A percentile compares a stretch with the other conserved stretches of the same genome.
Evolutionary conservation across 768 basidiomycete species (phyloP).

Genomic region (Boletus subcaerulescens): DNA sequence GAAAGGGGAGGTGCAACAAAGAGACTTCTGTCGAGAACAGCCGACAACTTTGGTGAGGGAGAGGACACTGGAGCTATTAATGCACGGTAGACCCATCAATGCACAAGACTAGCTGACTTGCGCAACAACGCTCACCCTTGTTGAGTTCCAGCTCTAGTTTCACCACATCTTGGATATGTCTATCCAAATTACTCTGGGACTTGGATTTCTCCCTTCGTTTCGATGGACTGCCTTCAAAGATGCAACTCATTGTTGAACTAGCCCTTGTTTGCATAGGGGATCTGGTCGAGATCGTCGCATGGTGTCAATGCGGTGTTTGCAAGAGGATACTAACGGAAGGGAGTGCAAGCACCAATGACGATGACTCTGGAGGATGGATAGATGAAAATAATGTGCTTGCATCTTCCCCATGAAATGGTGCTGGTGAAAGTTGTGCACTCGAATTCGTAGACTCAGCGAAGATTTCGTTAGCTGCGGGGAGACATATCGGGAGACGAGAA

Average conservation of each 20-base stretch:
- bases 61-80: constrained; percentile 33
- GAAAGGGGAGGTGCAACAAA: constrained; percentile 56
- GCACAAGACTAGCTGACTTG: not conserved
- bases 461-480: constrained; percentile 70
- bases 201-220: constrained; percentile 65
- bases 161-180: constrained; percentile 65
- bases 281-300: constrained; percentile 67
- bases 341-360: constrained; percentile 16
- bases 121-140: constrained; percentile 44
- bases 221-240: constrained; percentile 52
- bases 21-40: constrained; percentile 64
- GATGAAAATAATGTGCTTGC: constrained; percentile 24
- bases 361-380: constrained; percentile 18
- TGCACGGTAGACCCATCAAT: not conserved
- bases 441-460: constrained; percentile 41
- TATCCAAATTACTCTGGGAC: constrained; percentile 61
- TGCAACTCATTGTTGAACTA: constrained; percentile 25
- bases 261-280: constrained; percentile 46
- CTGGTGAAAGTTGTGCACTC: constrained; percentile 23
- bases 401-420: constrained; percentile 9
- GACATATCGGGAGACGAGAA: constrained; percentile 56
- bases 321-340: constrained; percentile 20
- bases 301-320: constrained; percentile 39
- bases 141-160: constrained; percentile 63
- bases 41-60: constrained; percentile 55